These are phyloP conservation scores for Cytospora piceae DNA, from an alignment of 2,329 filamentous ascomycete genomes.

Conservation along the genomic window DNA sequence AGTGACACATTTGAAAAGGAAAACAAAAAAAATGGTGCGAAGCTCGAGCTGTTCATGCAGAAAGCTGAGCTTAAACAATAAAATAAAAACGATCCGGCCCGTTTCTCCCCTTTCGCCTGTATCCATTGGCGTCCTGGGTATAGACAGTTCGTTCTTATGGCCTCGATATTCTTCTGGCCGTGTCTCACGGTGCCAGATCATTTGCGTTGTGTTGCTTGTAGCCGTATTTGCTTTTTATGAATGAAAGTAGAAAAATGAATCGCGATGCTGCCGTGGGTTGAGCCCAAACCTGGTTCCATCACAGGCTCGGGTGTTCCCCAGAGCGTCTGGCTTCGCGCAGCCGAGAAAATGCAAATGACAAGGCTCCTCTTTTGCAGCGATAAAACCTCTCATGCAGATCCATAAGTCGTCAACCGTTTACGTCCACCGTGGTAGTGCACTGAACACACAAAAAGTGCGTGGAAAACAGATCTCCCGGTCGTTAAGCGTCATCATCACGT, in stretches of 20 bases:
- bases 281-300: conserved; percentile 5
- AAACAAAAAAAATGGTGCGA: conserved; percentile 32
- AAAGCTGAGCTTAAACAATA: background rate
- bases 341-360: conserved; percentile 22
- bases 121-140: conserved; percentile 10
- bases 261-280: conserved; percentile 2
- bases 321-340: conserved; percentile 2
- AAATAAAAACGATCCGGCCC: background rate
- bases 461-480: conserved; percentile 19
- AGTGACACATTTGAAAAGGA: conserved; percentile 23
- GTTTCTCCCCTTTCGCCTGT: conserved; percentile 8
- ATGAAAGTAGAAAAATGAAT: conserved; percentile 13
- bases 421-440: conserved; percentile 51
- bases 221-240: conserved; percentile 6
- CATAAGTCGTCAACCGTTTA: conserved; percentile 62
- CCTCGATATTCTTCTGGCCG: background rate
- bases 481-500: conserved; percentile 34
- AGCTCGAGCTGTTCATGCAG: conserved; percentile 2
- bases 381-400: conserved; percentile 34
- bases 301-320: background rate
- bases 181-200: background rate
- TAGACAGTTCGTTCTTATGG: conserved; percentile 8
- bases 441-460: conserved; percentile 15
- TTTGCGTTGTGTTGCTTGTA: background rate
- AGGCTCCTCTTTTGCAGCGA: conserved; percentile 27